A percentile compares a stretch with the other conserved stretches of the same genome.
These are phyloP conservation scores for Neofusicoccum sp. DNA, from an alignment of 2,329 filamentous ascomycete genomes.

Conservation along the genomic window DNA sequence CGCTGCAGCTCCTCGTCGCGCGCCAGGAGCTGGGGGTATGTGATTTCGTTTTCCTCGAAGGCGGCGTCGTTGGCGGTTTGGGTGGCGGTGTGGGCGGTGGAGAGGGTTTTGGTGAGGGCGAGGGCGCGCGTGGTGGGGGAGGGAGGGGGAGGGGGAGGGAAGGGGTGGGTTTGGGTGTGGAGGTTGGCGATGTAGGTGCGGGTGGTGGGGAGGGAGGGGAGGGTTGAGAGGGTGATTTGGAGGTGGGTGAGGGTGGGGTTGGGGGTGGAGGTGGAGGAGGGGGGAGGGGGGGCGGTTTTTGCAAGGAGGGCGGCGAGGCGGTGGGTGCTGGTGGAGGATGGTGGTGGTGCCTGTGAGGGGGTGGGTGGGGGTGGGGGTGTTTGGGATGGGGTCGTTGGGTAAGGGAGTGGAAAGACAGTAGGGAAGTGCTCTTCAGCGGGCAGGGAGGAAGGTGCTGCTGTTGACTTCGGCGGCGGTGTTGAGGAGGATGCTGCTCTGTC, in stretches of 20 bases:
- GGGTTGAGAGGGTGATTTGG: neutral
- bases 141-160: constrained; percentile 27
- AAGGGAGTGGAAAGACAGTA: constrained; percentile 20
- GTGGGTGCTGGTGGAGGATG: constrained; percentile 22
- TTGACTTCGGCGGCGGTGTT: constrained; percentile 13
- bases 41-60: constrained; percentile 57
- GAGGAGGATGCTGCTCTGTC: neutral
- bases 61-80: constrained; percentile 53
- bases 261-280: constrained; percentile 21
- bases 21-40: constrained; percentile 56
- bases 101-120: neutral
- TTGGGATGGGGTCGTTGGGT: constrained; percentile 27
- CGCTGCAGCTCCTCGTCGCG: constrained; percentile 57
- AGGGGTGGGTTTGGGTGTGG: constrained; percentile 46
- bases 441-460: constrained; percentile 23
- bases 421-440: neutral
- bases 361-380: constrained; percentile 18
- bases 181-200: constrained; percentile 17
- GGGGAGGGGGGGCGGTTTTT: constrained; percentile 21
- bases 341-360: constrained; percentile 21
- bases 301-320: constrained; percentile 27
- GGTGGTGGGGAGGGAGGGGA: neutral
- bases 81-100: constrained; percentile 36
- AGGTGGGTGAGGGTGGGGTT: constrained; percentile 20
- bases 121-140: neutral